A percentile compares a stretch with the other conserved stretches of the same genome.
Evolutionary conservation across 163 green algal genomes (phyloP).

Genomic region (Prototheca wickerhamii): DNA sequence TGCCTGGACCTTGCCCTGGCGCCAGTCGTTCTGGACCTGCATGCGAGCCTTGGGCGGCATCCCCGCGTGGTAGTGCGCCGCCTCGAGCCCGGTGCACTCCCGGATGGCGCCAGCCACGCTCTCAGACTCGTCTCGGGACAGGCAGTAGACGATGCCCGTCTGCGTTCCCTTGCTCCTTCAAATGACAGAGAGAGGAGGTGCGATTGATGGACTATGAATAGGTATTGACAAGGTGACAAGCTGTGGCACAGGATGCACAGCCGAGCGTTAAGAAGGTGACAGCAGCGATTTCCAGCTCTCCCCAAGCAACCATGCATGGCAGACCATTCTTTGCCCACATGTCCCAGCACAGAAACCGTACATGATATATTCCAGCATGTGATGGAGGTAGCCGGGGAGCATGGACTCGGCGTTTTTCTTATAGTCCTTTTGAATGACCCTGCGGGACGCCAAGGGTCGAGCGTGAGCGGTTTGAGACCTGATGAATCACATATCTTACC

Average conservation of each 20-base stretch:
- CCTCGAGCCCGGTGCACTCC: conserved; percentile 36
- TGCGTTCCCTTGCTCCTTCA: conserved; percentile 14
- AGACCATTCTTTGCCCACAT: no score
- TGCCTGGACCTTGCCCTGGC: conserved; percentile 34
- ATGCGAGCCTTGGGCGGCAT: conserved; percentile 70
- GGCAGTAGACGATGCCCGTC: conserved; percentile 69
- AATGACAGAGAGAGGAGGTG: no score
- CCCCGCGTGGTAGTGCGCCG: conserved; percentile 82
- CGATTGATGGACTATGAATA: no score
- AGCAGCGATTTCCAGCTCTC: no score
- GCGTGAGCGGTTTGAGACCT: no score
- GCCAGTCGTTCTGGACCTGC: conserved; percentile 78
- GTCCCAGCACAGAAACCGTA: conserved; percentile 10
- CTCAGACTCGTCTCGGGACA: conserved; percentile 54
- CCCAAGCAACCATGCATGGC: no score
- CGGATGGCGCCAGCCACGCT: conserved; percentile 37
- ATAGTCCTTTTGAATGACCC: conserved; percentile 52
- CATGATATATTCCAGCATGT: conserved; percentile 51
- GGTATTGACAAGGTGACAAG: no score
- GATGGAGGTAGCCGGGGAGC: conserved; percentile 25
- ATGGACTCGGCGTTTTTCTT: conserved; percentile 36
- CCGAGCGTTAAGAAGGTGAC: no score
- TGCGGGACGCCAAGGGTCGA: no score
- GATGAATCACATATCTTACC: no score
- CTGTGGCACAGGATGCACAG: no score